Percentiles rank a stretch among this genome's conserved stretches.
These are phyloP conservation scores for Gryganskiella cystojenkinii DNA, from an alignment of 192 early-diverging fungal species.

Conservation along the genomic window DNA sequence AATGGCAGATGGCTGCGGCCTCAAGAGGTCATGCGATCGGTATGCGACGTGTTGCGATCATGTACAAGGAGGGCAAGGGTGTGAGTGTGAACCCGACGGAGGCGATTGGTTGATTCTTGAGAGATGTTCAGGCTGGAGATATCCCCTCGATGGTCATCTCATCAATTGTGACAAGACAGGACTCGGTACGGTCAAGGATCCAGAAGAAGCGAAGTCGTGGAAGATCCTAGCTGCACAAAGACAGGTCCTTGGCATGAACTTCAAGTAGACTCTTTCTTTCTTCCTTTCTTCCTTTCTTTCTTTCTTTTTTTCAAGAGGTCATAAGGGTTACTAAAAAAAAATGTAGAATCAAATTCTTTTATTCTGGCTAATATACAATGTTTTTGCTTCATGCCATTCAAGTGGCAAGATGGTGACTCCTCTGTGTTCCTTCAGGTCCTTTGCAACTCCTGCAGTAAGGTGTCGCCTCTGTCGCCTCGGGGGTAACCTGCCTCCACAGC, in stretches of 20 bases:
- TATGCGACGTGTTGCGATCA: constrained; percentile 66
- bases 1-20: constrained; percentile 66
- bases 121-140: constrained; percentile 73
- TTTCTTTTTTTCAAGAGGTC: no score
- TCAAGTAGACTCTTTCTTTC: constrained; percentile 40
- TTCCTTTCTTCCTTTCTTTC: no score
- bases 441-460: constrained; percentile 13
- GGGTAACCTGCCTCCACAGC: constrained; percentile 28
- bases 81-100: constrained; percentile 57
- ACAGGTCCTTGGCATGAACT: constrained; percentile 46
- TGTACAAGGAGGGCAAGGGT: constrained; percentile 68
- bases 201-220: constrained; percentile 67
- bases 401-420: neutral
- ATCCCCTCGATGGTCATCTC: constrained; percentile 81
- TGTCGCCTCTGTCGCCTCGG: constrained; percentile 1
- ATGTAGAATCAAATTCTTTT: no score
- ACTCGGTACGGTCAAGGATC: constrained; percentile 65
- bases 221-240: constrained; percentile 64
- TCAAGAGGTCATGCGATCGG: constrained; percentile 64
- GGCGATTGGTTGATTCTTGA: constrained; percentile 68
- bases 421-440: constrained; percentile 16
- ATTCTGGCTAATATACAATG: no score
- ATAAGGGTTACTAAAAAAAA: no score
- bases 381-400: no score
- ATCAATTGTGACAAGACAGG: constrained; percentile 86